A percentile compares a stretch with the other conserved stretches of the same genome.
phyloP scores from a whole-genome alignment of 257 asterid species.

The Salvia splendens region DNA sequence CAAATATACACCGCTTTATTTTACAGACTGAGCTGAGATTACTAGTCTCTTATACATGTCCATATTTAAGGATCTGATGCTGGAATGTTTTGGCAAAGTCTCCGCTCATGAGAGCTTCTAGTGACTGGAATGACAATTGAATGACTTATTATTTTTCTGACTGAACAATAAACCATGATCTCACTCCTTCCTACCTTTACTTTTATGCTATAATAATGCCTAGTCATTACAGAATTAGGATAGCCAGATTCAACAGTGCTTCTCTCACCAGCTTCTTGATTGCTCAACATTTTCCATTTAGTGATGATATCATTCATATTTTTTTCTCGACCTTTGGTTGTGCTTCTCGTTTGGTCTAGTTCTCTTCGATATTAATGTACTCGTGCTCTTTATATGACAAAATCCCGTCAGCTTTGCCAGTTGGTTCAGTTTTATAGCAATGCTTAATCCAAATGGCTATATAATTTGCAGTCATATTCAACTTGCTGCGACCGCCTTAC shows the following conservation, averaged over 20 bases:
- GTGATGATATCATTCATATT: conserved; percentile 4
- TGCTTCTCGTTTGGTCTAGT: background rate
- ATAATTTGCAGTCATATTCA: conserved; percentile 73
- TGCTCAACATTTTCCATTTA: background rate
- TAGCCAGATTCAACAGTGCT: background rate
- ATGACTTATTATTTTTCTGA: background rate
- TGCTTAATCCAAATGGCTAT: conserved; percentile 25
- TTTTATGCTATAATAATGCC: background rate
- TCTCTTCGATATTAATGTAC: background rate
- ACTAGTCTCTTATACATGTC: no score
- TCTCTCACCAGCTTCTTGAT: background rate
- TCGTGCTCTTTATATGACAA: background rate
- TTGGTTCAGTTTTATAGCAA: conserved; percentile 10
- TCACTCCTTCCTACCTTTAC: background rate
- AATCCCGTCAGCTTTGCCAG: background rate
- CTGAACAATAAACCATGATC: background rate
- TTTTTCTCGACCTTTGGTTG: background rate
- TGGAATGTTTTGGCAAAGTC: background rate
- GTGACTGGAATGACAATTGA: background rate
- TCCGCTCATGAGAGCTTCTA: background rate
- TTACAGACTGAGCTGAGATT: no score
- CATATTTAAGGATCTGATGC: conserved; percentile 2
- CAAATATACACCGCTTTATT: background rate
- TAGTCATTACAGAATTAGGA: background rate
- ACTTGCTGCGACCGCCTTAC: conserved; percentile 87